Conservation (phyloP, 768 basidiomycete genomes). For the Filobasidium floriforme region DNA sequence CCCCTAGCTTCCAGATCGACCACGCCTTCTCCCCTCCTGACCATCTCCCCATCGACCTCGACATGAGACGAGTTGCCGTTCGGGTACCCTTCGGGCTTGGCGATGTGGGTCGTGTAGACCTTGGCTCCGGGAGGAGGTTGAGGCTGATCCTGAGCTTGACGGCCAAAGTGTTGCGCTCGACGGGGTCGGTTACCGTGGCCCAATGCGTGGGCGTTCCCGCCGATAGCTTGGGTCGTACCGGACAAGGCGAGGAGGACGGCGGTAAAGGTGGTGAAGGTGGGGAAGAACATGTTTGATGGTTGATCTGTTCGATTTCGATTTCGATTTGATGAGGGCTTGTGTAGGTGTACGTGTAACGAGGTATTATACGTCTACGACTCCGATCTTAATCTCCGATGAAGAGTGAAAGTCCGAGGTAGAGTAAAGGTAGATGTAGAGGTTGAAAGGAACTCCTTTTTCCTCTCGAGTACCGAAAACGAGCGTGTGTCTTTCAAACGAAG, state of each 20-base stretch:
- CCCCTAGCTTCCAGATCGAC: neutral
- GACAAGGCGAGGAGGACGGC: slow-evolving; percentile 1
- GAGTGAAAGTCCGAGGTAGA: no score
- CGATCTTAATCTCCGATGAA: no score
- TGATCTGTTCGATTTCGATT: neutral
- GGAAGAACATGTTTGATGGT: neutral
- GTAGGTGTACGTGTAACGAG: neutral
- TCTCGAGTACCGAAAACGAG: no score
- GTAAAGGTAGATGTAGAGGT: no score
- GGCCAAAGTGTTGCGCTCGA: slow-evolving; percentile 2
- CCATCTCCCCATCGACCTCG: neutral
- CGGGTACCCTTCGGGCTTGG: neutral
- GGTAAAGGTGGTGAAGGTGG: neutral
- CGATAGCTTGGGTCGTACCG: neutral
- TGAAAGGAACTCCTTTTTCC: no score
- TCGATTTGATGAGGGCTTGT: neutral
- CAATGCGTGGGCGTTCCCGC: neutral
- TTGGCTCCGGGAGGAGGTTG: neutral
- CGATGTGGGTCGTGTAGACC: slow-evolving; percentile 2
- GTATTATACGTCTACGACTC: neutral
- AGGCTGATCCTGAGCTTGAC: neutral
- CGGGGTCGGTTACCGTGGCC: neutral
- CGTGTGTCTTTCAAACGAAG: no score
- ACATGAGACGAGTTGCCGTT: neutral
- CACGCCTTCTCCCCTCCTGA: neutral